Percentiles rank a stretch among this genome's conserved stretches.
Conservation (phyloP, 2,329 filamentous ascomycete species). For the Thelonectria rubi region DNA sequence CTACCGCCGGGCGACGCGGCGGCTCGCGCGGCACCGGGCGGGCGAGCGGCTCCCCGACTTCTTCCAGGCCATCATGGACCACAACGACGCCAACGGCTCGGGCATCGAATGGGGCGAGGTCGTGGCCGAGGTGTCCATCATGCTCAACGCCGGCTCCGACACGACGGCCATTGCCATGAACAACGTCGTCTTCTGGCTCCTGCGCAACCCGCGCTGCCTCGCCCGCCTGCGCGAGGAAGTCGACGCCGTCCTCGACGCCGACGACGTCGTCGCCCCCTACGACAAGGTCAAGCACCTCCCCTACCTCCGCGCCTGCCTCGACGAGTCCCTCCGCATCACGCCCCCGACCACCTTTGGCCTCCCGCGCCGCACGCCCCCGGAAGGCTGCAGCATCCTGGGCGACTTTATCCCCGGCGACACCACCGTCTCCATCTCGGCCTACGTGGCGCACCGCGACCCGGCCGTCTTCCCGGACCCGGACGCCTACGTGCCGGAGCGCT, state of each 20-base stretch:
- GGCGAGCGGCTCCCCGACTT: constrained; percentile 68
- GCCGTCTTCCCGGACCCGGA: constrained; percentile 52
- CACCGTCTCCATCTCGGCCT: constrained; percentile 50
- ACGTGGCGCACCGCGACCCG: constrained; percentile 51
- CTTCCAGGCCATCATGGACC: constrained; percentile 64
- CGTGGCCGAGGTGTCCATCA: constrained; percentile 63
- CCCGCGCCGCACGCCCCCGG: constrained; percentile 41
- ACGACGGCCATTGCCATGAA: constrained; percentile 60
- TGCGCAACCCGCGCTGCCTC: constrained; percentile 55
- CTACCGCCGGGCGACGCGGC: constrained; percentile 52
- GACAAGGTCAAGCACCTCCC: constrained; percentile 59
- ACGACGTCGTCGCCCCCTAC: constrained; percentile 55
- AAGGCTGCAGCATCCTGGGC: constrained; percentile 44
- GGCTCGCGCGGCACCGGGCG: constrained; percentile 33
- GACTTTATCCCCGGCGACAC: constrained; percentile 50
- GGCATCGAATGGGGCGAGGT: constrained; percentile 66
- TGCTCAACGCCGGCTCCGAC: constrained; percentile 61
- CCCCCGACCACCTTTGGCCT: constrained; percentile 43
- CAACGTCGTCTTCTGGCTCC: constrained; percentile 62
- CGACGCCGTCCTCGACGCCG: constrained; percentile 53
- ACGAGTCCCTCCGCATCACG: constrained; percentile 54
- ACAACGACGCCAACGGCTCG: constrained; percentile 49
- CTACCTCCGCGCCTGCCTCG: constrained; percentile 61
- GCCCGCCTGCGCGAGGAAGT: constrained; percentile 55
- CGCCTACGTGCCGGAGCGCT: constrained; percentile 52